Percentiles rank a stretch among this genome's conserved stretches.
phyloP scores from a whole-genome alignment of 1,284 basidiomycete species.

The Apiotrichum brassicae region DNA sequence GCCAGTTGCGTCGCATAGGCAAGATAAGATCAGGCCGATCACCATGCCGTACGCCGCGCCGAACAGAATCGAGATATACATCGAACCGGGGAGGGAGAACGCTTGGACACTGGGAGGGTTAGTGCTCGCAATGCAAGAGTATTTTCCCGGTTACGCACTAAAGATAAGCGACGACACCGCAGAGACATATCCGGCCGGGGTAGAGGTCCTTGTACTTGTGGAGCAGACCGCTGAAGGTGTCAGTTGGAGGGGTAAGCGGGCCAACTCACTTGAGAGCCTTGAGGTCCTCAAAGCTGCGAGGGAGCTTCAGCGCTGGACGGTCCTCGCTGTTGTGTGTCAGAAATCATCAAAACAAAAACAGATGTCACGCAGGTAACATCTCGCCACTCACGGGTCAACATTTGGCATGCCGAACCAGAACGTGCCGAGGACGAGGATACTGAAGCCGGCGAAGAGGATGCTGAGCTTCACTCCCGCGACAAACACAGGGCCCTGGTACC shows the following conservation, averaged over 20 bases:
- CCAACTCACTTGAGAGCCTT: constrained; percentile 62
- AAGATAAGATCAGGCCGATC: constrained; percentile 80
- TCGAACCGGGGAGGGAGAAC: constrained; percentile 92
- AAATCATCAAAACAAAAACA: background rate
- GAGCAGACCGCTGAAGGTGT: constrained; percentile 52
- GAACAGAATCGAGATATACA: constrained; percentile 95
- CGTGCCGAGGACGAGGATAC: constrained; percentile 61
- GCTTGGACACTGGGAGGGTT: constrained; percentile 68
- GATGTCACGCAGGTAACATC: background rate
- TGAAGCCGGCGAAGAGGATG: constrained; percentile 64
- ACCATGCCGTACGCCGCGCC: constrained; percentile 95
- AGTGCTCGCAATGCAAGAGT: background rate
- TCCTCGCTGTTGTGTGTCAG: constrained; percentile 55
- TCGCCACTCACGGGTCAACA: constrained; percentile 62
- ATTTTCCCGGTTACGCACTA: constrained; percentile 65
- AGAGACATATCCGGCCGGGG: constrained; percentile 70
- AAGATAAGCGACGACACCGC: constrained; percentile 80
- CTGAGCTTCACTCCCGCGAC: constrained; percentile 76
- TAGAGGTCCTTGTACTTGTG: constrained; percentile 85
- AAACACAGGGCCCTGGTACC: constrained; percentile 56
- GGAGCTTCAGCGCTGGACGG: constrained; percentile 64
- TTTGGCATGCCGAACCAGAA: constrained; percentile 73
- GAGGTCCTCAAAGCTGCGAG: constrained; percentile 73
- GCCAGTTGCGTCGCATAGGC: constrained; percentile 82
- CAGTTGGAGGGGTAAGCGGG: background rate